Evolutionary conservation across 148 eudicot species (phyloP).

Genomic region (Oxyria digyna): DNA sequence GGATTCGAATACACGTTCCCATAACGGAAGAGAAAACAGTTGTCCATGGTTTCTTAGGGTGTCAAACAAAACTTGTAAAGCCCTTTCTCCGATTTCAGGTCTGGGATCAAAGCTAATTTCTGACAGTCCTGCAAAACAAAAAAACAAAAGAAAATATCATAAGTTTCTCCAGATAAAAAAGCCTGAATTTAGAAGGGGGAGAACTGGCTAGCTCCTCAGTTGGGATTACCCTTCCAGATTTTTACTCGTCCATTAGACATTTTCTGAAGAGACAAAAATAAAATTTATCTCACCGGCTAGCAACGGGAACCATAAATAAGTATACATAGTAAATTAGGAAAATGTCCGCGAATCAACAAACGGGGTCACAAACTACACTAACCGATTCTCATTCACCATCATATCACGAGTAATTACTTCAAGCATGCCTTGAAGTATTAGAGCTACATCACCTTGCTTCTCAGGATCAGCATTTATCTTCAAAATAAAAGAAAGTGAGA

Average conservation of each 20-base stretch:
- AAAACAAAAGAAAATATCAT: background rate
- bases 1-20: slow-evolving; percentile 96
- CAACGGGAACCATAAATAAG: slow-evolving; percentile 90
- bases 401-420: slow-evolving; percentile 91
- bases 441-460: slow-evolving; percentile 49
- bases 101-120: slow-evolving; percentile 99
- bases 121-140: slow-evolving; percentile 53
- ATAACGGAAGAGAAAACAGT: slow-evolving; percentile 75
- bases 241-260: too few species aligned
- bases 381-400: slow-evolving; percentile 91
- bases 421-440: slow-evolving; percentile 79
- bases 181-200: too few species aligned
- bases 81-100: slow-evolving; percentile 87
- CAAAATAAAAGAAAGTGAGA: slow-evolving; percentile 17
- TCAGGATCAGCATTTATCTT: slow-evolving; percentile 71
- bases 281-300: slow-evolving; percentile 63
- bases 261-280: background rate
- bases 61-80: slow-evolving; percentile 88
- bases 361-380: slow-evolving; percentile 12
- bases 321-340: slow-evolving; percentile 5
- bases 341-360: background rate
- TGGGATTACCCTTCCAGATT: too few species aligned
- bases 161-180: too few species aligned
- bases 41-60: slow-evolving; percentile 87
- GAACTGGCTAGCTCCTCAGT: too few species aligned